Percentiles rank a stretch among this genome's conserved stretches.
These are phyloP conservation scores for Beauveria varroae DNA, from an alignment of 2,329 filamentous ascomycete species.

Conservation along the genomic window DNA sequence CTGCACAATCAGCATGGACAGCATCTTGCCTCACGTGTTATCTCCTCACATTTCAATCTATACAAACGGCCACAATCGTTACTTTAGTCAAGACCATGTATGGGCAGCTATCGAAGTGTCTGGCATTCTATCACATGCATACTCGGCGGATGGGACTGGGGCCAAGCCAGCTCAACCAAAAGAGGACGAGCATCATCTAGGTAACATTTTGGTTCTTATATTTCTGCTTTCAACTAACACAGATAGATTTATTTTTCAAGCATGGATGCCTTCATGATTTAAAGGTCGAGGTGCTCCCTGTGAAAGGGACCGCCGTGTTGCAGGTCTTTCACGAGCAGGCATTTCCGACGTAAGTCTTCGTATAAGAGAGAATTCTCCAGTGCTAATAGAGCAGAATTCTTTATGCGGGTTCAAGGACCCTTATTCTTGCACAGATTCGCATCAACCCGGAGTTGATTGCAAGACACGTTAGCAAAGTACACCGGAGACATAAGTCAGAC, in stretches of 20 bases:
- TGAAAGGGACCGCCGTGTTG: constrained; percentile 31
- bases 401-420: constrained; percentile 33
- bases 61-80: constrained; percentile 6
- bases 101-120: constrained; percentile 16
- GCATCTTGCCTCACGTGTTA: constrained; percentile 12
- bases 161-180: constrained; percentile 1
- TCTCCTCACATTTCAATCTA: constrained; percentile 13
- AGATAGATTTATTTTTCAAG: constrained; percentile 27
- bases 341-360: constrained; percentile 31
- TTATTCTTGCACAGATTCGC: constrained; percentile 41
- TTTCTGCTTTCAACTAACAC: not conserved
- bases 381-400: constrained; percentile 28
- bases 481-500: constrained; percentile 38
- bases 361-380: not conserved
- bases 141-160: constrained; percentile 8
- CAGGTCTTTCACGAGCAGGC: constrained; percentile 39
- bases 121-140: constrained; percentile 13
- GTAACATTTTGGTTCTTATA: not conserved
- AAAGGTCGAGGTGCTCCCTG: constrained; percentile 37
- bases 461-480: constrained; percentile 8
- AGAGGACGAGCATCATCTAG: constrained; percentile 7
- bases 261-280: constrained; percentile 45
- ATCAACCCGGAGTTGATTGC: constrained; percentile 19
- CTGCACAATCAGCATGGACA: not conserved
- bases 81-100: constrained; percentile 11